These are phyloP conservation scores for Psilocybe subaeruginosa DNA, from an alignment of 768 basidiomycete genomes.

Conservation along the genomic window DNA sequence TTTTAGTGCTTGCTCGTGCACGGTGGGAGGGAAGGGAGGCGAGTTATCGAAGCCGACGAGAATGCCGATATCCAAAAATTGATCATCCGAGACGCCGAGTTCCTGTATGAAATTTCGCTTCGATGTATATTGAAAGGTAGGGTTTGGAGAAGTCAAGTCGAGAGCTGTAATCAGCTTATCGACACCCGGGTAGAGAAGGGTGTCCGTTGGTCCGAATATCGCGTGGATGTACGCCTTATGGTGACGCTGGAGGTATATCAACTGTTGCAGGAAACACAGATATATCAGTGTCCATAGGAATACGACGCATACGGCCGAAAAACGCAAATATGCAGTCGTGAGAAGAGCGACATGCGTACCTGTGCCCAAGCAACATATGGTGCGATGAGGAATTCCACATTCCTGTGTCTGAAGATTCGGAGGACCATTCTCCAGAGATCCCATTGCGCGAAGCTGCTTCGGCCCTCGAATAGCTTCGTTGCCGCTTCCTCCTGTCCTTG, in stretches of 20 bases:
- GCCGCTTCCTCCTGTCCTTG: slow-evolving; percentile 89
- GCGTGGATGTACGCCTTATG: slow-evolving; percentile 93
- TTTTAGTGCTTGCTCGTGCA: slow-evolving; percentile 81
- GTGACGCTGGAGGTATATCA: slow-evolving; percentile 95
- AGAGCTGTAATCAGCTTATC: slow-evolving; percentile 91
- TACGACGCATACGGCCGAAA: slow-evolving; percentile 1
- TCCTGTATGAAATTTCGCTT: slow-evolving; percentile 67
- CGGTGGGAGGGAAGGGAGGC: slow-evolving; percentile 78
- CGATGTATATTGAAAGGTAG: slow-evolving; percentile 83
- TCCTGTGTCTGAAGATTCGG: slow-evolving; percentile 90
- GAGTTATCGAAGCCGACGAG: slow-evolving; percentile 88
- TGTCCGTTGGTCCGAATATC: slow-evolving; percentile 89
- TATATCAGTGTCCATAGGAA: background rate
- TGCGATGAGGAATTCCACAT: slow-evolving; percentile 95
- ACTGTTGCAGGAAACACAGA: slow-evolving; percentile 43
- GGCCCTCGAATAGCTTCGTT: slow-evolving; percentile 79
- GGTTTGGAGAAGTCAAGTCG: slow-evolving; percentile 68
- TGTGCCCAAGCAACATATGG: slow-evolving; percentile 97
- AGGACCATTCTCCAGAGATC: slow-evolving; percentile 95
- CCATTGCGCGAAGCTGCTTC: slow-evolving; percentile 75
- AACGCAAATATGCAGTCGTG: slow-evolving; percentile 12
- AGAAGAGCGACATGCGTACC: slow-evolving; percentile 52
- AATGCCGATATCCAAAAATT: slow-evolving; percentile 93
- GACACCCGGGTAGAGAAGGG: slow-evolving; percentile 83
- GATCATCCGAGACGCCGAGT: slow-evolving; percentile 77